Evolutionary conservation across 164 flowering plant species (phyloP).

Genomic region (Kalanchoe fedtschenkoi): DNA sequence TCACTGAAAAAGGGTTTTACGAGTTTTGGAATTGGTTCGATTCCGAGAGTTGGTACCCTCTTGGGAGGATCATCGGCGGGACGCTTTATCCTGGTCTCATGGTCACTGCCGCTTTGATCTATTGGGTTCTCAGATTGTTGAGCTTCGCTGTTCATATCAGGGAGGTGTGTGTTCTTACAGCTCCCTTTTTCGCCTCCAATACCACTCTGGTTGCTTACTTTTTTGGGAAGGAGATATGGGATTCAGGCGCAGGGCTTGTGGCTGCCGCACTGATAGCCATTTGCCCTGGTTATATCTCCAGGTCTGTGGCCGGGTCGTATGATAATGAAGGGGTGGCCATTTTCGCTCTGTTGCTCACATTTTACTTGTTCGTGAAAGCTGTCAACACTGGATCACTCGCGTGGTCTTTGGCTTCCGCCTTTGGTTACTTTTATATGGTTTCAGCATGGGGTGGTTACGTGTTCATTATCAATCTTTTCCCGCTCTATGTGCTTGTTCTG

Average conservation of each 20-base stretch:
- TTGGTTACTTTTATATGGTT: constrained; percentile 95
- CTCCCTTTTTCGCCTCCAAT: constrained; percentile 90
- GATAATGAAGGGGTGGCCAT: constrained; percentile 96
- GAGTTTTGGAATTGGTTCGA: constrained; percentile 6
- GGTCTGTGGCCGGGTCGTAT: constrained; percentile 93
- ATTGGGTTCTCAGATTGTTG: constrained; percentile 50
- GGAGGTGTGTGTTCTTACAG: constrained; percentile 89
- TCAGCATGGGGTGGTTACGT: constrained; percentile 99
- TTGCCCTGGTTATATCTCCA: constrained; percentile 90
- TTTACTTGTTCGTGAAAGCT: constrained; percentile 85
- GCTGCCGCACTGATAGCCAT: constrained; percentile 89
- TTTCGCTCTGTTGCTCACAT: constrained; percentile 74
- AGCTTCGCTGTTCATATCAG: constrained; percentile 80
- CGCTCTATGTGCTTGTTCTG: constrained; percentile 81
- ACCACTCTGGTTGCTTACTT: constrained; percentile 90
- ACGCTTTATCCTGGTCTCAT: constrained; percentile 6
- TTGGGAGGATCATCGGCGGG: constrained; percentile 1
- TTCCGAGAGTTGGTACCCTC: constrained; percentile 5
- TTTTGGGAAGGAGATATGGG: constrained; percentile 94
- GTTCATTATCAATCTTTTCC: constrained; percentile 88
- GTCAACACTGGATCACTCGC: constrained; percentile 88
- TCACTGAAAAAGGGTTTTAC: constrained; percentile 4
- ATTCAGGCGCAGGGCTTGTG: constrained; percentile 83
- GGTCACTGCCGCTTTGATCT: constrained; percentile 47
- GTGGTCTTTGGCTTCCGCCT: constrained; percentile 86